These are phyloP conservation scores for Corylus americana DNA, from an alignment of 306 rosid genomes.

Conservation along the genomic window DNA sequence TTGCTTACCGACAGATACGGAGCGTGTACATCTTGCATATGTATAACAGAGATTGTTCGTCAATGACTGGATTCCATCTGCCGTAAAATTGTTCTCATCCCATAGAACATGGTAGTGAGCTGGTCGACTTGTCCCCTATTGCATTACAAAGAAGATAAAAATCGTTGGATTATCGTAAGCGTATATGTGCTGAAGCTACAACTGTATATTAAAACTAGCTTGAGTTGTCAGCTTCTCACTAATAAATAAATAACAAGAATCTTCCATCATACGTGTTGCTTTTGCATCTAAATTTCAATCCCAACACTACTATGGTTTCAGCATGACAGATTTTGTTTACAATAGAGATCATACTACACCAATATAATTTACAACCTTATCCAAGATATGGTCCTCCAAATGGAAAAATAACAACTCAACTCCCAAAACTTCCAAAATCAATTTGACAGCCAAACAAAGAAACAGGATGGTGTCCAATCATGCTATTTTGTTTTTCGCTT, in stretches of 20 bases:
- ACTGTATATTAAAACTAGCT: background rate
- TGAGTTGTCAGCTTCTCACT: background rate
- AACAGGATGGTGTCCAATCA: background rate
- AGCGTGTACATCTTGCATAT: slow-evolving; percentile 90
- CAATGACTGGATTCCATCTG: slow-evolving; percentile 86
- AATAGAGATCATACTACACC: background rate
- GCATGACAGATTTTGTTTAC: background rate
- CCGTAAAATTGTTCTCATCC: slow-evolving; percentile 92
- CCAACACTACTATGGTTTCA: background rate
- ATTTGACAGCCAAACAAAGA: background rate
- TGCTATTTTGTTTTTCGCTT: background rate
- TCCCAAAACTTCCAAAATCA: background rate
- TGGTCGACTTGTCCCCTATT: slow-evolving; percentile 87
- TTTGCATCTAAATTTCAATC: background rate
- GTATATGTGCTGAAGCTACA: background rate
- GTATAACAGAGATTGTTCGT: slow-evolving; percentile 91
- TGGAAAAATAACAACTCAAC: background rate
- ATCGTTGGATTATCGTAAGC: background rate
- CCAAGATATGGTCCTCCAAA: background rate
- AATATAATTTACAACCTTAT: background rate
- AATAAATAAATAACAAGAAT: background rate
- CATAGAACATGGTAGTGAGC: slow-evolving; percentile 94
- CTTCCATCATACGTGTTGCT: background rate
- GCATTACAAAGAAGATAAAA: slow-evolving; percentile 7
- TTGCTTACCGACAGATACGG: slow-evolving; percentile 84